Evolutionary conservation across 441 rosid species (phyloP).

Genomic region (Geranium incanum): DNA sequence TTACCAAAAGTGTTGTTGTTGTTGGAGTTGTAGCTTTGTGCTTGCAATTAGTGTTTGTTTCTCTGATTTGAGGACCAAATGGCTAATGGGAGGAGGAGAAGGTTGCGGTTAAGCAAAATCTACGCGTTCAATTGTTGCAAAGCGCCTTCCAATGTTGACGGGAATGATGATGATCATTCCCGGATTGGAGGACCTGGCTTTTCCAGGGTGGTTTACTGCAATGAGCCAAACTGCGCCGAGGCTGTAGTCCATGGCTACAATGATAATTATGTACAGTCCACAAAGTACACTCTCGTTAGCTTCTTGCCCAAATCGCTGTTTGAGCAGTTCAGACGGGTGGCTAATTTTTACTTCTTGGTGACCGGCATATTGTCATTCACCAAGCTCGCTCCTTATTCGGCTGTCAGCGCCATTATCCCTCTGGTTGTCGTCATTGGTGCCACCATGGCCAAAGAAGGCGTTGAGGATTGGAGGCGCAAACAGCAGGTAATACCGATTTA

Average conservation of each 20-base stretch:
- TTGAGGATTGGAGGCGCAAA: constrained; percentile 64
- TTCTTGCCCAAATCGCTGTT: constrained; percentile 69
- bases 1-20: too few relatives aligned
- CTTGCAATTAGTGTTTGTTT: too few relatives aligned
- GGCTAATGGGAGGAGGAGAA: constrained; percentile 45
- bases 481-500: constrained; percentile 37
- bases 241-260: constrained; percentile 38
- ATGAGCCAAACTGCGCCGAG: constrained; percentile 43
- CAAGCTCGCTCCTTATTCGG: constrained; percentile 44
- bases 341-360: constrained; percentile 59
- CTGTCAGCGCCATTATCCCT: constrained; percentile 46
- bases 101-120: constrained; percentile 45
- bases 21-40: too few relatives aligned
- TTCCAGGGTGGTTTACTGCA: constrained; percentile 56
- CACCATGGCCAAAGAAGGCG: constrained; percentile 64
- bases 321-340: constrained; percentile 71
- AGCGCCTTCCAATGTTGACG: constrained; percentile 13
- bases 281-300: constrained; percentile 49
- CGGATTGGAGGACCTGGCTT: constrained; percentile 55
- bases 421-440: constrained; percentile 49
- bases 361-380: constrained; percentile 54
- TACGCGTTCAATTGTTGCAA: constrained; percentile 33
- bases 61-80: too few relatives aligned
- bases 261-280: constrained; percentile 49
- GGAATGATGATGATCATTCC: constrained; percentile 32